These are phyloP conservation scores for Aureobasidium sp. DNA, from an alignment of 2,329 filamentous ascomycete species.

Conservation along the genomic window DNA sequence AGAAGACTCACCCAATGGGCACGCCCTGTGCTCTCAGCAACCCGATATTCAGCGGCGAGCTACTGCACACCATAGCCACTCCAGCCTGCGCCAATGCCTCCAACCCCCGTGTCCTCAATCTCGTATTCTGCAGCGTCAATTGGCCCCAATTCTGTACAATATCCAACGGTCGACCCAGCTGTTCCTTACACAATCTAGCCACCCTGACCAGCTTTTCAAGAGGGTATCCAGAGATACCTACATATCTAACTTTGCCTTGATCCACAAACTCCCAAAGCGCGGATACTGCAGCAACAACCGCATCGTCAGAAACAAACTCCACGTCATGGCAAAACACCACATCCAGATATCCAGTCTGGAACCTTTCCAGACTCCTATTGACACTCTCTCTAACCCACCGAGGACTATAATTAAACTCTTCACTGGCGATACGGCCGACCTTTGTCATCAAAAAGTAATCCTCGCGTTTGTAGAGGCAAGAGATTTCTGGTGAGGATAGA, in stretches of 20 bases:
- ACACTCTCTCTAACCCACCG: slow-evolving; percentile 55
- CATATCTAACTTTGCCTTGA: slow-evolving; percentile 60
- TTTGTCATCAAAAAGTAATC: slow-evolving; percentile 63
- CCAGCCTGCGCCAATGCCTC: background rate
- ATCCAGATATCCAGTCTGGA: slow-evolving; percentile 58
- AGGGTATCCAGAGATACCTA: slow-evolving; percentile 83
- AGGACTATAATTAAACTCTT: slow-evolving; percentile 62
- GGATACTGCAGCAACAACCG: slow-evolving; percentile 45
- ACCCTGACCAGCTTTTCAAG: slow-evolving; percentile 60
- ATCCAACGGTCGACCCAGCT: slow-evolving; percentile 75
- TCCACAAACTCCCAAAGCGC: slow-evolving; percentile 65
- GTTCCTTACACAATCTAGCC: slow-evolving; percentile 57
- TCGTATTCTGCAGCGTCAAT: slow-evolving; percentile 15
- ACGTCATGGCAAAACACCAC: slow-evolving; percentile 70
- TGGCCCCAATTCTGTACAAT: slow-evolving; percentile 43
- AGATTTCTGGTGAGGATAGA: slow-evolving; percentile 47
- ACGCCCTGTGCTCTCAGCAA: slow-evolving; percentile 12
- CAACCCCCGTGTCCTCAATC: slow-evolving; percentile 9
- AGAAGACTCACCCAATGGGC: slow-evolving; percentile 8
- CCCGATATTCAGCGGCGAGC: slow-evolving; percentile 14
- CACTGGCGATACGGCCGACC: slow-evolving; percentile 54
- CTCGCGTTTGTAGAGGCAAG: slow-evolving; percentile 40
- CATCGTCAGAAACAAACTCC: slow-evolving; percentile 58
- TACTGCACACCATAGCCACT: slow-evolving; percentile 5
- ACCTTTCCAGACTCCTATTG: slow-evolving; percentile 50